These are phyloP conservation scores for Quercus berberidifolia DNA, from an alignment of 306 rosid genomes.

Conservation along the genomic window DNA sequence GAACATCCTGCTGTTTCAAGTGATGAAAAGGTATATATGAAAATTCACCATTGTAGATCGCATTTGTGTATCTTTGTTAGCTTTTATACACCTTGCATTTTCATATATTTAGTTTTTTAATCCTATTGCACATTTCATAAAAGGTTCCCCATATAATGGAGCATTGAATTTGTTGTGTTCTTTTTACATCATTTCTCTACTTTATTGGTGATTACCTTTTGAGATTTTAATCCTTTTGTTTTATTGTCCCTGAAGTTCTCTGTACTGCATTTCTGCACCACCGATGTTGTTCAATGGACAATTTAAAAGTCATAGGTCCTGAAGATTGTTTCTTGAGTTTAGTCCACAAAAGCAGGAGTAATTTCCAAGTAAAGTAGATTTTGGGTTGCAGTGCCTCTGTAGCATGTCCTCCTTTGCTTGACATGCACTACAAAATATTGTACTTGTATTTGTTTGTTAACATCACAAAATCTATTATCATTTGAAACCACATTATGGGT, in stretches of 20 bases:
- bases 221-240: no score
- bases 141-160: no score
- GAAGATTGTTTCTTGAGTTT: no score
- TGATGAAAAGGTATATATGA: constrained; percentile 67
- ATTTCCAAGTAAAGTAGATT: not conserved
- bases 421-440: not conserved
- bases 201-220: no score
- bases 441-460: not conserved
- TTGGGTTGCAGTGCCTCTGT: not conserved
- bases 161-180: no score
- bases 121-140: not conserved
- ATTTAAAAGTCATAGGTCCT: no score
- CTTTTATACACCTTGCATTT: not conserved
- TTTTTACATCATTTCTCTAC: no score
- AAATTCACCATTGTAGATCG: not conserved
- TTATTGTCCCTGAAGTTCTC: no score
- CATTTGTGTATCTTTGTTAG: not conserved
- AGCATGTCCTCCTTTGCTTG: not conserved
- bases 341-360: not conserved
- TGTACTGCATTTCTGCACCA: no score
- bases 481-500: not conserved
- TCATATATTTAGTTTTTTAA: not conserved
- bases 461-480: not conserved
- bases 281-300: no score
- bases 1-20: constrained; percentile 78